Evolutionary conservation across 306 rosid genomes (phyloP).

Genomic region (Oemleria cerasiformis): DNA sequence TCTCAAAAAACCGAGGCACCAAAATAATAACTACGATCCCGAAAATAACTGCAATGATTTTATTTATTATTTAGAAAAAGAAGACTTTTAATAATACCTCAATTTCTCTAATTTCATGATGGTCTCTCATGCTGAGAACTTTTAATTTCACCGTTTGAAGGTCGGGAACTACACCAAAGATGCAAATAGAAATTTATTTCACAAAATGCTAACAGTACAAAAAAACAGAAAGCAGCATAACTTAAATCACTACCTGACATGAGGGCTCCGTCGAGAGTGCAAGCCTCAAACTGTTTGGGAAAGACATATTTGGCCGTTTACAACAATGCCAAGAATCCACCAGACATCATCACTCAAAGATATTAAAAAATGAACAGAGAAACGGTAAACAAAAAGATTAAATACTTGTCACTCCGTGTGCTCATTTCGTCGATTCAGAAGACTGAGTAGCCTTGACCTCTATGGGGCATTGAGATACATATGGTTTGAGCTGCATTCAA

Average conservation of each 20-base stretch:
- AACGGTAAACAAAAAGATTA: not conserved
- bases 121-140: conserved; percentile 30
- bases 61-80: no score
- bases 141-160: conserved; percentile 73
- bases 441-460: conserved; percentile 20
- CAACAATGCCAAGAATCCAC: no score
- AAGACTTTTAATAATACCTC: no score
- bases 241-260: conserved; percentile 52
- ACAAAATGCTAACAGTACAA: not conserved
- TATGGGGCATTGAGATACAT: conserved; percentile 39
- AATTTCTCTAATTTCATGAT: no score
- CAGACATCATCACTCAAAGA: no score
- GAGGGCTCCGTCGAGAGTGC: conserved; percentile 75
- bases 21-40: no score
- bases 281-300: conserved; percentile 77
- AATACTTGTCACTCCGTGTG: not conserved
- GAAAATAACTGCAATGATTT: no score
- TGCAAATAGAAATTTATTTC: conserved; percentile 6
- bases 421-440: conserved; percentile 5
- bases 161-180: conserved; percentile 68
- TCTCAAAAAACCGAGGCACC: no score
- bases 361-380: not conserved
- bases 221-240: not conserved
- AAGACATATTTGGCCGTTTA: conserved; percentile 72
- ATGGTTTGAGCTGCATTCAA: conserved; percentile 36